A percentile compares a stretch with the other conserved stretches of the same genome.
Conservation (phyloP, 352 stramenopile species). For the Plasmopara muralis region DNA sequence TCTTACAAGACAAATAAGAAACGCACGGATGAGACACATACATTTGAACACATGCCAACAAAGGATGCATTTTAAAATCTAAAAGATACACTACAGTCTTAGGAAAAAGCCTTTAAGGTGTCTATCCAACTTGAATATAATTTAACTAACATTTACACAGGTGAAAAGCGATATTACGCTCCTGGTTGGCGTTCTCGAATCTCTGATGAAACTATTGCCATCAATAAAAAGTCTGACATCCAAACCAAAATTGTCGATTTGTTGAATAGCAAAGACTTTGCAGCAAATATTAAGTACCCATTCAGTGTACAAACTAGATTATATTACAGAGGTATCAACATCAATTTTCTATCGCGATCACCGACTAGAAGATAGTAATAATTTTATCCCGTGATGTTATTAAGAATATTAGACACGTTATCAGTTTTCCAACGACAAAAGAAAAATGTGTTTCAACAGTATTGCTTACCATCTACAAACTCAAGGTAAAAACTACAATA, state of each 20-base stretch:
- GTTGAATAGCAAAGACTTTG: constrained; percentile 12
- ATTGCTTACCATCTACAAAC: constrained; percentile 4
- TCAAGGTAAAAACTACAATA: constrained; percentile 2
- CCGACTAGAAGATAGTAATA: constrained; percentile 9
- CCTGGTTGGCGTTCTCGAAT: constrained; percentile 26
- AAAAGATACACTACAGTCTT: too few species aligned
- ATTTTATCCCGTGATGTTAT: background rate
- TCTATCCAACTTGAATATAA: too few species aligned
- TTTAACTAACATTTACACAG: constrained; percentile 8
- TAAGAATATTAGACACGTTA: too few species aligned
- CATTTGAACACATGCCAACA: too few species aligned
- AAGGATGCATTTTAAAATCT: too few species aligned
- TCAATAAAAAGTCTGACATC: constrained; percentile 18
- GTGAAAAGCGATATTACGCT: background rate
- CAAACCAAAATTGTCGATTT: constrained; percentile 4
- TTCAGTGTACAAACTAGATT: constrained; percentile 9
- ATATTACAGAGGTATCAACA: constrained; percentile 13
- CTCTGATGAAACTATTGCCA: constrained; percentile 15
- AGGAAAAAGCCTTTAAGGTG: background rate
- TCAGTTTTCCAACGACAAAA: too few species aligned
- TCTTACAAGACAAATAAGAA: too few species aligned
- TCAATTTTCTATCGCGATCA: constrained; percentile 16
- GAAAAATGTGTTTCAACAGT: constrained; percentile 2
- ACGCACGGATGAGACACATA: too few species aligned
- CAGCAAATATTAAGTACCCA: constrained; percentile 12